These are phyloP conservation scores for Thoreauomyces humboldtii DNA, from an alignment of 192 early-diverging fungal species.

Conservation along the genomic window DNA sequence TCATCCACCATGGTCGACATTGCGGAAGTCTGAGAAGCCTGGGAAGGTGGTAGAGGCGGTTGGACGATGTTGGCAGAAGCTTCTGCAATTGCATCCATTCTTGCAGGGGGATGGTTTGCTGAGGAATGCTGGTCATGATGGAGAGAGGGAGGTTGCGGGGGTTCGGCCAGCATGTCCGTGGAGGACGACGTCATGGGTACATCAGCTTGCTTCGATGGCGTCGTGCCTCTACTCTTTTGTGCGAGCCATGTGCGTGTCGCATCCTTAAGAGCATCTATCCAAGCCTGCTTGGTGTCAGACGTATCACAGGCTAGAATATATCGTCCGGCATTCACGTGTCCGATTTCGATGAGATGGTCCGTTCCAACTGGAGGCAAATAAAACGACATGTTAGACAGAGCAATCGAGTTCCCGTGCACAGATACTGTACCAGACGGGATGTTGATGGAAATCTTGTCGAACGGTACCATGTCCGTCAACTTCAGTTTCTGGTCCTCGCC, in stretches of 20 bases:
- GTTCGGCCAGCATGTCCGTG: no score
- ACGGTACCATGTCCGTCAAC: constrained; percentile 46
- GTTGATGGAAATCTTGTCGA: constrained; percentile 48
- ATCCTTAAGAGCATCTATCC: constrained; percentile 43
- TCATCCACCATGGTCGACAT: background rate
- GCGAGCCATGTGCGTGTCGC: constrained; percentile 37
- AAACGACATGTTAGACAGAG: background rate
- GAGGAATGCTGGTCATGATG: no score
- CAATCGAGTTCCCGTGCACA: background rate
- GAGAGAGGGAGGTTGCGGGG: no score
- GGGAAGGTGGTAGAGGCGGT: background rate
- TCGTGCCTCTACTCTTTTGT: constrained; percentile 29
- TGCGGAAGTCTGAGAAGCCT: background rate
- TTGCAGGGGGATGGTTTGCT: no score
- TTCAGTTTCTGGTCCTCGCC: constrained; percentile 47
- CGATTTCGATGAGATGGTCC: constrained; percentile 45
- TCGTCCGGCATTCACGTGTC: constrained; percentile 32
- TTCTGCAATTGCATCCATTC: constrained; percentile 23
- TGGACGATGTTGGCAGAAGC: constrained; percentile 15
- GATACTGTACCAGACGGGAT: constrained; percentile 14
- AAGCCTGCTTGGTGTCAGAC: constrained; percentile 21
- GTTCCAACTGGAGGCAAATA: constrained; percentile 11
- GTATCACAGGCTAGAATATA: constrained; percentile 30
- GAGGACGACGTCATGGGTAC: no score
- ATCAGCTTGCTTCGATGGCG: no score